Conservation (phyloP, 805 yeast genomes). For the Schizosaccharomyces japonicus region DNA sequence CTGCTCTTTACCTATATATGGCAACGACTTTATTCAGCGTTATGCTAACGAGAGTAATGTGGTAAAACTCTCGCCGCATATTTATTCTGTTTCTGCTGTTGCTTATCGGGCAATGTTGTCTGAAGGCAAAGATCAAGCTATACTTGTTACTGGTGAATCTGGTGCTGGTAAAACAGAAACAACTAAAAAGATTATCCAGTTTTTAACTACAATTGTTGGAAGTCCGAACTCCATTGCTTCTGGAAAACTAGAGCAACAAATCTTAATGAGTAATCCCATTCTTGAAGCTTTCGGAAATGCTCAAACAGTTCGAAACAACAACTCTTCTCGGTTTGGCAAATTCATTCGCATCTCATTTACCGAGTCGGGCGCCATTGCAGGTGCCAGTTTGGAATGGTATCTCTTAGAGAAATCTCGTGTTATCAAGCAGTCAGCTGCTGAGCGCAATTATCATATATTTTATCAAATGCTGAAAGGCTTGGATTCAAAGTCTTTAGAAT, state of each 20-base stretch:
- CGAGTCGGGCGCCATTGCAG: slow-evolving; percentile 38
- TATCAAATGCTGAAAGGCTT: slow-evolving; percentile 65
- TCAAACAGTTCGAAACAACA: slow-evolving; percentile 77
- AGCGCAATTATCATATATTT: slow-evolving; percentile 85
- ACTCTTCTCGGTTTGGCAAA: slow-evolving; percentile 91
- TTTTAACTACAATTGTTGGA: slow-evolving; percentile 38
- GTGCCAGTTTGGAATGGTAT: slow-evolving; percentile 89
- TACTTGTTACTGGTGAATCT: slow-evolving; percentile 92
- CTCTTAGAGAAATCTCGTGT: slow-evolving; percentile 83
- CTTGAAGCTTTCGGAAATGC: slow-evolving; percentile 93
- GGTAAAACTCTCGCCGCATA: slow-evolving; percentile 64
- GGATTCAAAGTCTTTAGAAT: slow-evolving; percentile 17
- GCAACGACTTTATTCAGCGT: slow-evolving; percentile 27
- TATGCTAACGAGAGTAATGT: slow-evolving; percentile 26
- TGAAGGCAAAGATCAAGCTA: slow-evolving; percentile 41
- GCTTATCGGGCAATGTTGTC: slow-evolving; percentile 47
- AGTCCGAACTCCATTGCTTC: slow-evolving; percentile 5
- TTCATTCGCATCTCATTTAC: slow-evolving; percentile 70
- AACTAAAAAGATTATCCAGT: slow-evolving; percentile 82
- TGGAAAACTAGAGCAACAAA: slow-evolving; percentile 44
- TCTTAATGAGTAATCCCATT: slow-evolving; percentile 82
- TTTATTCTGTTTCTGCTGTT: slow-evolving; percentile 68
- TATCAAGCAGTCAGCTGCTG: slow-evolving; percentile 65
- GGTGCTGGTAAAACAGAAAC: slow-evolving; percentile 98
- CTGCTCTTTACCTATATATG: slow-evolving; percentile 47